Evolutionary conservation across 2,329 filamentous ascomycete genomes (phyloP).

Genomic region (Aspergillus pseudoviridinutans): DNA sequence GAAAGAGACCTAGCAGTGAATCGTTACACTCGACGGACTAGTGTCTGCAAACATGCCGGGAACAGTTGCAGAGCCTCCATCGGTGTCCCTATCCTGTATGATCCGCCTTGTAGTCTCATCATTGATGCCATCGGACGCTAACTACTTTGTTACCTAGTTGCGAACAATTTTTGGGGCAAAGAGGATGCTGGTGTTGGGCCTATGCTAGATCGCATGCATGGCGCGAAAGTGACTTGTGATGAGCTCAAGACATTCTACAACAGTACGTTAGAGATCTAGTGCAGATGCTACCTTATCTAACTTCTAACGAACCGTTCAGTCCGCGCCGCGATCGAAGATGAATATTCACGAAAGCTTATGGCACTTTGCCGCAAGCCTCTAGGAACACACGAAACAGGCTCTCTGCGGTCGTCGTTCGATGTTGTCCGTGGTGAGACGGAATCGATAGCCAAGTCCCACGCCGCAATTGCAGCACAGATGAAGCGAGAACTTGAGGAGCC

Average conservation of each 20-base stretch:
- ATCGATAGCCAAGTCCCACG: conserved; percentile 88
- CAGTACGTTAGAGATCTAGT: conserved; percentile 48
- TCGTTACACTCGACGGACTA: conserved; percentile 18
- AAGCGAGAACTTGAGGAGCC: conserved; percentile 94
- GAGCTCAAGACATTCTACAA: conserved; percentile 89
- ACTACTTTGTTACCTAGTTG: conserved; percentile 51
- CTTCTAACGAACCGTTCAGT: conserved; percentile 47
- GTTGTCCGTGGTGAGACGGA: conserved; percentile 85
- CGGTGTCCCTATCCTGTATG: conserved; percentile 66
- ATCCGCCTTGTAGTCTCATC: neutral
- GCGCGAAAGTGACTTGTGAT: conserved; percentile 90
- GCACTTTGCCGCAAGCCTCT: conserved; percentile 82
- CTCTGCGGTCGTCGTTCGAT: conserved; percentile 78
- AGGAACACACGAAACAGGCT: conserved; percentile 81
- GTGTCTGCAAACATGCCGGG: conserved; percentile 52
- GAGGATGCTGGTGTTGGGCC: conserved; percentile 94
- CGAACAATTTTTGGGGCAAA: conserved; percentile 99
- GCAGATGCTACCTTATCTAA: neutral
- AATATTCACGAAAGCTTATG: conserved; percentile 86
- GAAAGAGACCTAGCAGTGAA: conserved; percentile 37
- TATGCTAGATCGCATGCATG: conserved; percentile 89
- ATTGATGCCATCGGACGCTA: neutral
- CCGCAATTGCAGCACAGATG: conserved; percentile 88
- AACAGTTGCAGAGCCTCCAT: conserved; percentile 58
- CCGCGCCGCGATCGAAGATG: conserved; percentile 90